Evolutionary conservation across 768 basidiomycete genomes (phyloP), one percentile per base, ranked within the genome.

Genomic region (Fibroporia radiculosa): DNA sequence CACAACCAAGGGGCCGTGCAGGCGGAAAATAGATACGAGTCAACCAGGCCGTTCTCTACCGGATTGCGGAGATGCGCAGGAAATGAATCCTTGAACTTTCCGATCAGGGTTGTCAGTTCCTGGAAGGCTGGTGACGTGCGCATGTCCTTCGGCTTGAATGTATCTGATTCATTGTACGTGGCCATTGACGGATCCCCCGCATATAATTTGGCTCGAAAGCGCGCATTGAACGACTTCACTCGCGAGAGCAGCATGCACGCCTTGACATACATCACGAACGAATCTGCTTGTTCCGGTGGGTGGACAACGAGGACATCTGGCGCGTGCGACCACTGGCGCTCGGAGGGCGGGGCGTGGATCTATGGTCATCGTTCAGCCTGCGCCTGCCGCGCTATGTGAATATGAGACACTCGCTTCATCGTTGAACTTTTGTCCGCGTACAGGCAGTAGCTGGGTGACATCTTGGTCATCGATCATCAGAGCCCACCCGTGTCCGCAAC

Each of bases 191-290:
- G 61, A 53, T 84, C 81, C 23, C 80, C 82, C 19, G 72, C 67
- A 54, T 77, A 77, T 50, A 79, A 75, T 51, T 71, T 72, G 19
- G 77, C 66, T 27, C 78, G 69, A 58, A 80, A 86, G 28, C 85
- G 75, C 35, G 76, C 54, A 57, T 85, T 84, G 61, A 84, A 87
- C 7, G 66, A 61, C 57, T 85, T 85, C 40, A 76, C 66, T 13
- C 63, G 63, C 20, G 72, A 85, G 27, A 88, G 67, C 35, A 89
- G 52, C 44, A 85, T 78, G 7, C 73, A 69, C 11, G 77, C 72
- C 59, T 89, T 87, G 59, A 85, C 70, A 51, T 82, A 84, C 16
- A 88, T 55, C 5, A 74, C 73, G 55, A 87, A 86, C 0, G 85
- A 78, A 59, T 87, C 86, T 0, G 77, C 77, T 51, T 79, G 74